Conservation (phyloP, 2,329 filamentous ascomycete species). For the Talaromyces sp. region DNA sequence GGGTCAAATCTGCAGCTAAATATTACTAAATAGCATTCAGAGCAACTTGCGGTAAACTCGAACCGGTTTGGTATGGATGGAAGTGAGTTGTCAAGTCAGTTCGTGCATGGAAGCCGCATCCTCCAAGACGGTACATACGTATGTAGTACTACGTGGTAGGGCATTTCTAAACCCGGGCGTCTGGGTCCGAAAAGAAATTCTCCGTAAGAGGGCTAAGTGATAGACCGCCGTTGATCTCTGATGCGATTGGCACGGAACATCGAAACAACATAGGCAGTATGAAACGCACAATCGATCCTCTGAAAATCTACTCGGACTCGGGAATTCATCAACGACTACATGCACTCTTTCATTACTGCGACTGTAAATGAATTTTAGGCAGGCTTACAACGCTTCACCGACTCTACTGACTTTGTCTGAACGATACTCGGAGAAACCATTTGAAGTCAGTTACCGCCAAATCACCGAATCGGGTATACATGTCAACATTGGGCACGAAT, state of each 20-base stretch:
- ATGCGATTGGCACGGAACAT: neutral
- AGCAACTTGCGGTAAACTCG: neutral
- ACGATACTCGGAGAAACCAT: neutral
- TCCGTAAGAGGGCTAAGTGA: neutral
- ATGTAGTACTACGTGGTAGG: neutral
- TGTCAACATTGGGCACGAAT: conserved; percentile 9
- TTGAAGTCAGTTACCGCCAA: conserved; percentile 1
- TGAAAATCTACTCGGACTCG: neutral
- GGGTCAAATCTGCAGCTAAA: conserved; percentile 6
- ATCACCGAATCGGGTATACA: conserved; percentile 6
- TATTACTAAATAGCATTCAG: neutral
- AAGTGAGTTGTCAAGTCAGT: conserved; percentile 4
- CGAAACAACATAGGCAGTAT: neutral
- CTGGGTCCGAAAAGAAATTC: conserved; percentile 4
- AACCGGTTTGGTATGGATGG: neutral
- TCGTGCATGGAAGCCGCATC: neutral
- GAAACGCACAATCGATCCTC: neutral
- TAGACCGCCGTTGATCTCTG: neutral
- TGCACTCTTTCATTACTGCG: neutral
- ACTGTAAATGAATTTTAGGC: neutral
- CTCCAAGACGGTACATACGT: neutral
- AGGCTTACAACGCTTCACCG: neutral
- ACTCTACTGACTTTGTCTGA: neutral
- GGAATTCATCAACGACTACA: neutral
- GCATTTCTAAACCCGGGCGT: neutral